Evolutionary conservation across 2,329 filamentous ascomycete species (phyloP).

Genomic region (Pseudocercospora fijiensis): DNA sequence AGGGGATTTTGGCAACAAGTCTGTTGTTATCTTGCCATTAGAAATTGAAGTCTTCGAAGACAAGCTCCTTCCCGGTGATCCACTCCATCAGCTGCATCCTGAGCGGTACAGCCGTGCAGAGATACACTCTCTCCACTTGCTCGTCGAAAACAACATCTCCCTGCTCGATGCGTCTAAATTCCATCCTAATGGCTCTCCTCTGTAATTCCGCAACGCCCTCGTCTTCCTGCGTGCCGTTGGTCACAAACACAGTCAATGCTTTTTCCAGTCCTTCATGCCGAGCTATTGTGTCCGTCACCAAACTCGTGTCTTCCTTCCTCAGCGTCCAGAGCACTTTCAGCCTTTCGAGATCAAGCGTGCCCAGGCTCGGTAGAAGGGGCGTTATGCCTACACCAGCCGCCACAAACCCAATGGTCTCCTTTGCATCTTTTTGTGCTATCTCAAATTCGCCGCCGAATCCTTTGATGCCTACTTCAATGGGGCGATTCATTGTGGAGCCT

Average conservation of each 20-base stretch:
- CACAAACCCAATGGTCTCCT: slow-evolving; percentile 59
- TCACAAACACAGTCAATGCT: slow-evolving; percentile 64
- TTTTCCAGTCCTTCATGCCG: slow-evolving; percentile 53
- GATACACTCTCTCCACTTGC: slow-evolving; percentile 54
- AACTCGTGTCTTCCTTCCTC: slow-evolving; percentile 57
- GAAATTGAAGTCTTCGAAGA: slow-evolving; percentile 55
- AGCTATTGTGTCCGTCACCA: slow-evolving; percentile 62
- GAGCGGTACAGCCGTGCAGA: slow-evolving; percentile 57
- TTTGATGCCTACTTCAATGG: slow-evolving; percentile 64
- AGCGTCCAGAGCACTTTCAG: slow-evolving; percentile 70
- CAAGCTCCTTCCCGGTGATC: slow-evolving; percentile 48
- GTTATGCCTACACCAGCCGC: slow-evolving; percentile 83
- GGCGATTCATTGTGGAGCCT: slow-evolving; percentile 28
- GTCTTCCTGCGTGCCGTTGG: slow-evolving; percentile 37
- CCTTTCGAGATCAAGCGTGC: slow-evolving; percentile 36
- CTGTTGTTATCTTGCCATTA: slow-evolving; percentile 21
- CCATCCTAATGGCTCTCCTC: slow-evolving; percentile 37
- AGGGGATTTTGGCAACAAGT: too few relatives aligned
- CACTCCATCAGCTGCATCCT: slow-evolving; percentile 51
- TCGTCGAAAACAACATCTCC: slow-evolving; percentile 46
- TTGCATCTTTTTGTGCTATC: slow-evolving; percentile 33
- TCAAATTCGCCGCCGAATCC: slow-evolving; percentile 70
- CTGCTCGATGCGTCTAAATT: slow-evolving; percentile 49
- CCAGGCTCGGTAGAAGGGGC: slow-evolving; percentile 63
- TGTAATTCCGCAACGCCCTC: slow-evolving; percentile 47